Evolutionary conservation across 1,284 basidiomycete species (phyloP).

Genomic region (Schizophyllum amplum): DNA sequence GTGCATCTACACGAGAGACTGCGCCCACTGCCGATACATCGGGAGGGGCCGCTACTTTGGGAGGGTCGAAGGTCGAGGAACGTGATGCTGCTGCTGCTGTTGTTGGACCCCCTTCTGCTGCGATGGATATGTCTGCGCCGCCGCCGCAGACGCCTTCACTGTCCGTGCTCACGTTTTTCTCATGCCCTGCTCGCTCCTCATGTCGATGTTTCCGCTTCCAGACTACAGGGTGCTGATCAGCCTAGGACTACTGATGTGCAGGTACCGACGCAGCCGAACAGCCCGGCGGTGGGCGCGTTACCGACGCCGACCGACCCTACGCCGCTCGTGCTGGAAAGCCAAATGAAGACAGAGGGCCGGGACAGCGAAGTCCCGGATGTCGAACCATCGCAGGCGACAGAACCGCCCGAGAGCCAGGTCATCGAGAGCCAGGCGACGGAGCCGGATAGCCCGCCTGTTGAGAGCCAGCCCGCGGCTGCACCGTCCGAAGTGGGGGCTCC

Average conservation of each 20-base stretch:
- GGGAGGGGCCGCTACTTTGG: no score
- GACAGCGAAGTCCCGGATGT: neutral
- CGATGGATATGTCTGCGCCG: slow-evolving; percentile 28
- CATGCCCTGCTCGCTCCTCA: slow-evolving; percentile 22
- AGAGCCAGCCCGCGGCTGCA: slow-evolving; percentile 3
- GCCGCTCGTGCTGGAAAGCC: slow-evolving; percentile 24
- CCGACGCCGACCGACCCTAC: slow-evolving; percentile 40
- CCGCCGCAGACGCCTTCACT: slow-evolving; percentile 38
- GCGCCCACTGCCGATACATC: neutral
- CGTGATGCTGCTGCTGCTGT: neutral
- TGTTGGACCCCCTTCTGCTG: slow-evolving; percentile 26
- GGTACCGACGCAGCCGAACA: slow-evolving; percentile 18
- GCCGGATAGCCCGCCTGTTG: slow-evolving; percentile 7
- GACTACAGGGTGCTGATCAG: slow-evolving; percentile 38
- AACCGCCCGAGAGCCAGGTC: neutral
- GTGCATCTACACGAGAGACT: neutral
- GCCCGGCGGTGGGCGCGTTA: slow-evolving; percentile 26
- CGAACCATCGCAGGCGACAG: neutral
- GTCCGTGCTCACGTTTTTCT: slow-evolving; percentile 23
- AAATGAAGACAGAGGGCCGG: neutral
- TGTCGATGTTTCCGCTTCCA: slow-evolving; percentile 24
- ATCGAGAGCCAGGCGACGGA: slow-evolving; percentile 15
- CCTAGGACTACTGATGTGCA: slow-evolving; percentile 33
- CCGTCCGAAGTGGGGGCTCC: slow-evolving; percentile 16
- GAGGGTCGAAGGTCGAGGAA: neutral